Evolutionary conservation across 805 yeast genomes (phyloP).

Genomic region (Candida caryicola): DNA sequence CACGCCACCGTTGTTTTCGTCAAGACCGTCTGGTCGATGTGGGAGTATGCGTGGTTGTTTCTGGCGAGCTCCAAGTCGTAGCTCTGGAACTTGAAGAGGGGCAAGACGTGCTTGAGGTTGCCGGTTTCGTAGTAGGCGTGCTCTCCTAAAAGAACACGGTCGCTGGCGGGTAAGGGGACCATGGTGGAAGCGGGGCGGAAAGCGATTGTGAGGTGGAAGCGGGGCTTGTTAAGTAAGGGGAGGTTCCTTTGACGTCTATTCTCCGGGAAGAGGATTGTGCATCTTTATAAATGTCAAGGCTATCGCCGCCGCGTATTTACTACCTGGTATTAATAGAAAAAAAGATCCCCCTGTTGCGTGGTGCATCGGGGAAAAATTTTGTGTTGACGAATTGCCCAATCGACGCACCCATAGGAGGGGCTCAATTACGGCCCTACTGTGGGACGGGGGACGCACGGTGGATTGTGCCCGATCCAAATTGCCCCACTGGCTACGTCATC

Average conservation of each 20-base stretch:
- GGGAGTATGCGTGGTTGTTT: slow-evolving; percentile 3
- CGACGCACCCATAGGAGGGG: too few species aligned
- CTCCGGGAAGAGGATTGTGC: background rate
- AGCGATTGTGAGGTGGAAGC: slow-evolving; percentile 7
- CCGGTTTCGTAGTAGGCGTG: slow-evolving; percentile 32
- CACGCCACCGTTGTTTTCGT: background rate
- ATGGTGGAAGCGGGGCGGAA: too few species aligned
- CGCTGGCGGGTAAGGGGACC: slow-evolving; percentile 23
- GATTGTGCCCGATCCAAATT: too few species aligned
- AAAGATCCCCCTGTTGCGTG: too few species aligned
- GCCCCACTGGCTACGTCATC: too few species aligned
- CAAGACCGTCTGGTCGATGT: background rate
- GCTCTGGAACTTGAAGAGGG: slow-evolving; percentile 21
- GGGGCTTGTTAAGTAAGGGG: too few species aligned
- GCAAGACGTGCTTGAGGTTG: slow-evolving; percentile 21
- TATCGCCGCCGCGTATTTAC: too few species aligned
- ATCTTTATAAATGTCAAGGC: background rate
- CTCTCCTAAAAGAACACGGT: slow-evolving; percentile 18
- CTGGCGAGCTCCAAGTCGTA: slow-evolving; percentile 14
- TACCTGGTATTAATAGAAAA: too few species aligned
- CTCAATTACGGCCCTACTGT: too few species aligned
- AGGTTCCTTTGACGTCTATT: background rate
- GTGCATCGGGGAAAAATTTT: too few species aligned
- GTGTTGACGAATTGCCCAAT: too few species aligned
- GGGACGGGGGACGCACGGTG: too few species aligned